These are phyloP conservation scores for Amanita fuliginea DNA, from an alignment of 768 basidiomycete species.

Conservation along the genomic window DNA sequence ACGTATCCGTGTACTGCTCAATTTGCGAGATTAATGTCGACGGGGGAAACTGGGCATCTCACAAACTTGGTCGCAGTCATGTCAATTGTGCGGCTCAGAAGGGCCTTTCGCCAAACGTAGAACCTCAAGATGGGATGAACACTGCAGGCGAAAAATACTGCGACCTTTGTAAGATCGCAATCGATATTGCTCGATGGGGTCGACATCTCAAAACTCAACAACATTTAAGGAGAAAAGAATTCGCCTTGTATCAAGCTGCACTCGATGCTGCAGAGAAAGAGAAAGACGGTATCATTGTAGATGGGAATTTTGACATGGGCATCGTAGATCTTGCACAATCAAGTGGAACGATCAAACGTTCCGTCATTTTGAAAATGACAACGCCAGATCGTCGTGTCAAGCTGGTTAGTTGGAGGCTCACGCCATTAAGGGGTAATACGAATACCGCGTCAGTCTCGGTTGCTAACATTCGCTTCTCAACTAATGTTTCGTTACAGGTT, in stretches of 20 bases:
- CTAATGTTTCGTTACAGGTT: slow-evolving; percentile 13
- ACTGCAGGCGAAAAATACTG: slow-evolving; percentile 15
- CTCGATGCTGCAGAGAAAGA: slow-evolving; percentile 45
- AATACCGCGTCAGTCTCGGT: slow-evolving; percentile 15
- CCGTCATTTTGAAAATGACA: slow-evolving; percentile 13
- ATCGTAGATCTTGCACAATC: slow-evolving; percentile 31
- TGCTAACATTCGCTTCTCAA: neutral
- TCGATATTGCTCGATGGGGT: slow-evolving; percentile 18
- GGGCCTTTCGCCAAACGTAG: slow-evolving; percentile 16
- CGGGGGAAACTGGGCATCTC: neutral
- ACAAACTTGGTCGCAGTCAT: neutral
- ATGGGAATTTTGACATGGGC: slow-evolving; percentile 37
- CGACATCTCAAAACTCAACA: slow-evolving; percentile 17
- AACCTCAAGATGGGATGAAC: slow-evolving; percentile 17
- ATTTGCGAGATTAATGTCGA: slow-evolving; percentile 2
- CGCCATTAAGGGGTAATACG: slow-evolving; percentile 18
- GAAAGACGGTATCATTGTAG: slow-evolving; percentile 37
- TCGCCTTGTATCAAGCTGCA: slow-evolving; percentile 26
- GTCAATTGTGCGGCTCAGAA: slow-evolving; percentile 11
- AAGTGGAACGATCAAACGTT: slow-evolving; percentile 10
- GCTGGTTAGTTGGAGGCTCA: slow-evolving; percentile 18
- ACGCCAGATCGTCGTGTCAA: slow-evolving; percentile 18
- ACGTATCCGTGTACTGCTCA: slow-evolving; percentile 16
- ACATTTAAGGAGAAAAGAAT: slow-evolving; percentile 28
- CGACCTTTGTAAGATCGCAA: slow-evolving; percentile 16